Percentiles rank a stretch among this genome's conserved stretches.
phyloP scores from a whole-genome alignment of 495 filamentous ascomycete genomes.

The Sporormia fimetaria region DNA sequence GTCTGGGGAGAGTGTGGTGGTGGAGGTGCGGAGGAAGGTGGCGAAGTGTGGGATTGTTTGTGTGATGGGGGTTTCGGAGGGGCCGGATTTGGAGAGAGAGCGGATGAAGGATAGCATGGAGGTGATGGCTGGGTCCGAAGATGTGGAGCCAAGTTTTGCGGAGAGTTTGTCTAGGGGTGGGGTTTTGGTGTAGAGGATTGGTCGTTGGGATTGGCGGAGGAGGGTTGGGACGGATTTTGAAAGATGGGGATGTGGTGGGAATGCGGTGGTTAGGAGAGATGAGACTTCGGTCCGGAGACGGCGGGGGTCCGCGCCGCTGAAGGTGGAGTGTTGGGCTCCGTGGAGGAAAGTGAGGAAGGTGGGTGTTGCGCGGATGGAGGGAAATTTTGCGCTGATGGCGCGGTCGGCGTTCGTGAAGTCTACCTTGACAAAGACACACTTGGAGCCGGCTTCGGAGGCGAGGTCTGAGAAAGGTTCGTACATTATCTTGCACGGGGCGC shows the following conservation, averaged over 20 bases:
- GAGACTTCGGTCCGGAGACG: conserved; percentile 61
- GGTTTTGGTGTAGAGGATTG: conserved; percentile 63
- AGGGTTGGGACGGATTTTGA: conserved; percentile 58
- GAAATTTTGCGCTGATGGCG: conserved; percentile 50
- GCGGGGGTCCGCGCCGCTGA: conserved; percentile 62
- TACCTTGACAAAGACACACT: conserved; percentile 68
- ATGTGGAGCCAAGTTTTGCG: conserved; percentile 53
- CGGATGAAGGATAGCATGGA: conserved; percentile 28
- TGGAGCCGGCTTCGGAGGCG: conserved; percentile 59
- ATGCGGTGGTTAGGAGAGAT: conserved; percentile 63
- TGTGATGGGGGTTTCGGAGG: conserved; percentile 51
- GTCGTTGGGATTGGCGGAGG: conserved; percentile 47
- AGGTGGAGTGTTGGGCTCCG: conserved; percentile 64
- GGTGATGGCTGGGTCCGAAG: conserved; percentile 43
- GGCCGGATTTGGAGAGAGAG: conserved; percentile 39
- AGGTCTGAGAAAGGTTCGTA: conserved; percentile 78
- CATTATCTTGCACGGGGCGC: conserved; percentile 70
- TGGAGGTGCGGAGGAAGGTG: conserved; percentile 39
- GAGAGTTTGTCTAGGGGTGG: conserved; percentile 78
- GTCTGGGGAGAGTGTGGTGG: conserved; percentile 43
- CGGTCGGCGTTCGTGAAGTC: conserved; percentile 53
- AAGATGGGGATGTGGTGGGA: conserved; percentile 65
- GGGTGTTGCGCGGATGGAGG: conserved; percentile 64
- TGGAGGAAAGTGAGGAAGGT: conserved; percentile 84
- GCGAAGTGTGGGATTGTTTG: conserved; percentile 47